Evolutionary conservation across 371 early-diverging fungal genomes (phyloP), one percentile per base, ranked within the genome.

Genomic region (Mucor sp.): DNA sequence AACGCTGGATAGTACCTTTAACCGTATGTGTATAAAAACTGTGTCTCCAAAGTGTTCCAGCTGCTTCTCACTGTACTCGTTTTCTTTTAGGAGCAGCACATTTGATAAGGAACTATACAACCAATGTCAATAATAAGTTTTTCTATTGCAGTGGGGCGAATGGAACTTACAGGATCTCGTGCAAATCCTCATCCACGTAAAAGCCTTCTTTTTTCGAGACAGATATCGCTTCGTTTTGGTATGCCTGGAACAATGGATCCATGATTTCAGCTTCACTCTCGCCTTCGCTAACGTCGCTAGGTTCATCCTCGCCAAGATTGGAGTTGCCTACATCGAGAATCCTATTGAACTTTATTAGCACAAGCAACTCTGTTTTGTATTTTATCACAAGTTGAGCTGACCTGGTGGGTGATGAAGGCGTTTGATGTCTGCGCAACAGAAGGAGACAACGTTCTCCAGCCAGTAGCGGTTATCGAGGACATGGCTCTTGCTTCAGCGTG

Each of bases 81-180:
- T 68, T 50, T 68, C 72, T 60, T 72, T 72, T 4, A 72, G 27
- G 17, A 73, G 61, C 9, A 72, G 47, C 43, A 68, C 66, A 30
- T 68, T 43, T 1, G 63, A 53, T 21, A 72, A 63, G 50, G n/a
- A 72, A 2, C 68, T 65, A 68, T 53, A 68, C 48, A 68, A 48
- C 4, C 14, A 65, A 65, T 61, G 6, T 67, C 57, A 72, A 32
- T 61, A 27, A 3, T 44, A 59, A 58, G 2, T 44, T 72, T 72
- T 63, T 66, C 2, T 30, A 30, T 6, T 71, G 53, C 58, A 58
- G 50, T 27, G 11, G 43, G 39, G 39, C 15, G 28, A 14, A 65
- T 50, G 27, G 7, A 59, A 37, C 66, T 59, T 65, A 65, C 59
- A 65, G 53, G 37, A 59, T 59, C 50, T 59, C 58, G 2, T 58